A percentile compares a stretch with the other conserved stretches of the same genome.
phyloP scores from a whole-genome alignment of 2,329 filamentous ascomycete species.

The Emmonsia crescens region DNA sequence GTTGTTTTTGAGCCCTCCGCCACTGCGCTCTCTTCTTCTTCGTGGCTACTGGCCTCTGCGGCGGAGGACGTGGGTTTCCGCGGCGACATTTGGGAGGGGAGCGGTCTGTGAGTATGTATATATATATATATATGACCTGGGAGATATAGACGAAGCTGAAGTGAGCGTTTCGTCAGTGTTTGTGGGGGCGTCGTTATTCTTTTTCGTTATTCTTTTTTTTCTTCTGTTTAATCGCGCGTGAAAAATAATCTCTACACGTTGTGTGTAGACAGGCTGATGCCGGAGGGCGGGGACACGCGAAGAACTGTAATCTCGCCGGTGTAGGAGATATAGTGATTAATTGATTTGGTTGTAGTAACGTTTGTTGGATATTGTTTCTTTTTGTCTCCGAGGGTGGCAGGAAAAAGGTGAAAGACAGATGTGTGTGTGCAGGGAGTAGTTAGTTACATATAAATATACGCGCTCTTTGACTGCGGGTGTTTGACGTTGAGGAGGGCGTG shows the following conservation, averaged over 20 bases:
- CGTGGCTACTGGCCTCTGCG: slow-evolving; percentile 11
- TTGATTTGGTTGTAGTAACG: not conserved
- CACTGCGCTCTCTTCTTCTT: slow-evolving; percentile 5
- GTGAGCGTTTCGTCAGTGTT: not conserved
- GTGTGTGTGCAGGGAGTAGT: no score
- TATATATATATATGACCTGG: not conserved
- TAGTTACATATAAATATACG: no score
- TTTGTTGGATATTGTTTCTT: not conserved
- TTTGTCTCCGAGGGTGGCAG: not conserved
- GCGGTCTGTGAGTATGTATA: not conserved
- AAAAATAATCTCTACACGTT: not conserved
- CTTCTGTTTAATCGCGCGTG: not conserved
- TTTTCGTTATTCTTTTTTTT: not conserved
- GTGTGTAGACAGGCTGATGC: not conserved
- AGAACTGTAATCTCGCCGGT: not conserved
- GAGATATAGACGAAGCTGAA: not conserved
- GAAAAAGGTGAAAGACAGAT: not conserved
- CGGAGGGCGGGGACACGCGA: not conserved
- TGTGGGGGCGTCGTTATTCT: not conserved
- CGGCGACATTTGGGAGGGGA: slow-evolving; percentile 18
- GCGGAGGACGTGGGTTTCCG: slow-evolving; percentile 28
- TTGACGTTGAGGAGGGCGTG: not conserved
- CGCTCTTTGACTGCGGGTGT: not conserved
- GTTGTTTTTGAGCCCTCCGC: slow-evolving; percentile 15
- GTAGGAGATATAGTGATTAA: not conserved